A percentile compares a stretch with the other conserved stretches of the same genome.
These are phyloP conservation scores for Hamamelis virginiana DNA, from an alignment of 164 flowering plant genomes.

Conservation along the genomic window DNA sequence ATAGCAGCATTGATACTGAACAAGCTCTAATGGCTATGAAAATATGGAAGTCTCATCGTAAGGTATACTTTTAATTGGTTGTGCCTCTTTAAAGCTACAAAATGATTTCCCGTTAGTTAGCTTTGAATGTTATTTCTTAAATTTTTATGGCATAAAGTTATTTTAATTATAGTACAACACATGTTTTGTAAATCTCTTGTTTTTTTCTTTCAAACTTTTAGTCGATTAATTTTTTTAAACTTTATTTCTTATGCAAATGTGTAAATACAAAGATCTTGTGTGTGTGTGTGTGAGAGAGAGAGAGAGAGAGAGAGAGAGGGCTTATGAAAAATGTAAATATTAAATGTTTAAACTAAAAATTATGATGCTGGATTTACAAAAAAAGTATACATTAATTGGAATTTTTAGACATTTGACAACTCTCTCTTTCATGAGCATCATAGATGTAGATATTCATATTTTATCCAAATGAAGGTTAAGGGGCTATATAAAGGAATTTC, in stretches of 20 bases:
- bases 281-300: not conserved
- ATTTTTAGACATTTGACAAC: not conserved
- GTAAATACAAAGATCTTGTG: not conserved
- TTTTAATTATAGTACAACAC: too few relatives aligned
- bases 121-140: not conserved
- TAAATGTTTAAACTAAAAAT: not conserved
- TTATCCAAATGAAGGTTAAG: not conserved
- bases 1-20: constrained; percentile 87
- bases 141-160: too few relatives aligned
- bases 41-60: constrained; percentile 80
- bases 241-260: not conserved
- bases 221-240: too few relatives aligned
- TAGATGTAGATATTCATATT: not conserved
- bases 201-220: too few relatives aligned
- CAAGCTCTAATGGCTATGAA: constrained; percentile 87
- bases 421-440: not conserved
- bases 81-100: not conserved
- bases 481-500: too few relatives aligned
- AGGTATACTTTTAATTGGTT: constrained; percentile 40
- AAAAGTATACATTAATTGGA: not conserved
- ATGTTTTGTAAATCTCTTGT: too few relatives aligned
- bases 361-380: not conserved
- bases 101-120: not conserved
- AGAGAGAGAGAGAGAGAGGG: not conserved
- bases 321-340: not conserved